Percentiles rank a stretch among this genome's conserved stretches.
Conservation (phyloP, 1,139 yeast genomes). For the Geotrichum cucujoidarum region DNA sequence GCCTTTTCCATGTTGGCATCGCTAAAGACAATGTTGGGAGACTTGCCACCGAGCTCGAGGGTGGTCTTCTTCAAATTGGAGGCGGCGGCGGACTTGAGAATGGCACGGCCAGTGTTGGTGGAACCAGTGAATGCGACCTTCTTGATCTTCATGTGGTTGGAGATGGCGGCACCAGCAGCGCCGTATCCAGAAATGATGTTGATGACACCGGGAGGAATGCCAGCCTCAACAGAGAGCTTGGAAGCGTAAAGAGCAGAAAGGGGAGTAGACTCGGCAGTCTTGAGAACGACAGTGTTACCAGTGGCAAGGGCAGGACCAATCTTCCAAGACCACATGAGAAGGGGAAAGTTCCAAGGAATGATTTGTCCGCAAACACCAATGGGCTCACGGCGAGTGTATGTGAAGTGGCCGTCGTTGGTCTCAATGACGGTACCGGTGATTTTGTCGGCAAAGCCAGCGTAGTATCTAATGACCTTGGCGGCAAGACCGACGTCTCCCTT, state of each 20-base stretch:
- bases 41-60: conserved; percentile 82
- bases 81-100: conserved; percentile 63
- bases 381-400: conserved; percentile 79
- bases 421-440: conserved; percentile 70
- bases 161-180: conserved; percentile 68
- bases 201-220: conserved; percentile 75
- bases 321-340: conserved; percentile 79
- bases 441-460: conserved; percentile 88
- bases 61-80: conserved; percentile 52
- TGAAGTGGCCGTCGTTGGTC: conserved; percentile 56
- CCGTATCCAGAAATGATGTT: conserved; percentile 73
- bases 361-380: conserved; percentile 76
- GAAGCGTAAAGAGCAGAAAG: conserved; percentile 66
- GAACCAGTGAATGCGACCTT: conserved; percentile 84
- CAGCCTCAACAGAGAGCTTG: conserved; percentile 59
- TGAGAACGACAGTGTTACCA: conserved; percentile 73
- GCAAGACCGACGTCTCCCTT: conserved; percentile 53
- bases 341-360: conserved; percentile 85
- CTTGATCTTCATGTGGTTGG: conserved; percentile 61
- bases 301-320: conserved; percentile 78
- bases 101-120: conserved; percentile 67
- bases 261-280: conserved; percentile 79
- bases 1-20: conserved; percentile 67
- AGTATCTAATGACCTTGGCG: conserved; percentile 54
- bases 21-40: conserved; percentile 72